These are phyloP conservation scores for Russula earlei DNA, from an alignment of 768 basidiomycete genomes.

Conservation along the genomic window DNA sequence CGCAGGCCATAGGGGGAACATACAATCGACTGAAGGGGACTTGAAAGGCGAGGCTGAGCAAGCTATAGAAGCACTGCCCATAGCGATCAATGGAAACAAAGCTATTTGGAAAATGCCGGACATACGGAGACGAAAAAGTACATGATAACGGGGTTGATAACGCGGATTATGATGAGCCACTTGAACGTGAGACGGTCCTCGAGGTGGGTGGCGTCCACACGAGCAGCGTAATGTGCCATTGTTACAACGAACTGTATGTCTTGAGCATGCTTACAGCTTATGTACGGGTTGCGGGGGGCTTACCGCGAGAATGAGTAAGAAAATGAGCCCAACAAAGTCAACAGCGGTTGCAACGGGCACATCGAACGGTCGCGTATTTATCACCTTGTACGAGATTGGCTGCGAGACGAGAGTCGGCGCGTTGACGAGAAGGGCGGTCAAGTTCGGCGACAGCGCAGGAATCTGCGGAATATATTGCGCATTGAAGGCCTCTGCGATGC, in stretches of 20 bases:
- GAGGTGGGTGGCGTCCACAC: constrained; percentile 29
- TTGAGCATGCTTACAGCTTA: background rate
- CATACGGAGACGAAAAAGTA: constrained; percentile 30
- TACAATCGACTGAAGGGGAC: constrained; percentile 43
- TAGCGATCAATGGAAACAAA: background rate
- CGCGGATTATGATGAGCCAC: constrained; percentile 33
- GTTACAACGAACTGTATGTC: constrained; percentile 6
- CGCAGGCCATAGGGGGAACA: constrained; percentile 10
- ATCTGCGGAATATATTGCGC: constrained; percentile 28
- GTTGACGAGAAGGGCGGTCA: constrained; percentile 31
- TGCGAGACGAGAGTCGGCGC: constrained; percentile 42
- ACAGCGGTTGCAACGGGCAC: constrained; percentile 35
- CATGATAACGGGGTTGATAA: constrained; percentile 30
- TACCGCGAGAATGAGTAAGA: constrained; percentile 26
- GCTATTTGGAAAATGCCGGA: background rate
- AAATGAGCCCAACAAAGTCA: constrained; percentile 28
- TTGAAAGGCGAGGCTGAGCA: constrained; percentile 51
- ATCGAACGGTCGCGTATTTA: constrained; percentile 50
- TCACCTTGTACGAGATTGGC: constrained; percentile 39
- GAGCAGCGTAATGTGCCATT: constrained; percentile 26
- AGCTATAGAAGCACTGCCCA: constrained; percentile 44
- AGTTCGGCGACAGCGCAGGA: constrained; percentile 21
- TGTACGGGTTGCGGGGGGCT: constrained; percentile 1
- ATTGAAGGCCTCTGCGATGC: constrained; percentile 30
- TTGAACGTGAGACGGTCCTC: constrained; percentile 30